phyloP scores from a whole-genome alignment of 148 eudicot genomes.

The Rhododendron ferrugineum region DNA sequence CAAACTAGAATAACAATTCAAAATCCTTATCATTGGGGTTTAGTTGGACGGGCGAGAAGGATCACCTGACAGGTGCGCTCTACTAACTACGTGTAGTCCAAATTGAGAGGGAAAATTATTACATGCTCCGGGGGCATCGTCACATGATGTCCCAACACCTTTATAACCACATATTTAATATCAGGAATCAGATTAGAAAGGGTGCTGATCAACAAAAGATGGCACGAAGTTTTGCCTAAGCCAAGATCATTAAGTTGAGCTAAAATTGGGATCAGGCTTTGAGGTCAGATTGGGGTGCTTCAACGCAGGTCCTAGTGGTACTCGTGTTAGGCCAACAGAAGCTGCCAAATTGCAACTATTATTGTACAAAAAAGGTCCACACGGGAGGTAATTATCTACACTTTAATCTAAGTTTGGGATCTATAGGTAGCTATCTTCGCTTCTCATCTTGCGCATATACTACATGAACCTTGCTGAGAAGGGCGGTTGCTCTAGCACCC shows the following conservation, averaged over 20 bases:
- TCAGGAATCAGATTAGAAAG: not conserved
- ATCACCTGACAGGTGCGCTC: not conserved
- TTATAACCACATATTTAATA: not conserved
- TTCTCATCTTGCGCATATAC: not conserved
- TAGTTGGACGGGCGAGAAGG: not conserved
- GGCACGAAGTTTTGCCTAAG: not conserved
- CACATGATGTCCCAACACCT: not conserved
- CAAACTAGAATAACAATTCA: not conserved
- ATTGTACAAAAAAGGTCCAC: not conserved
- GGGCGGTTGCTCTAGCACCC: not conserved
- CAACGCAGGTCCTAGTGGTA: not conserved
- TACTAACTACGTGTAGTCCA: not conserved
- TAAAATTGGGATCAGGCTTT: not conserved
- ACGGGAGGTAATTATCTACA: not conserved
- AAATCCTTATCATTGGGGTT: not conserved
- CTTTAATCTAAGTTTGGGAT: not conserved
- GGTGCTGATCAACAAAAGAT: not conserved
- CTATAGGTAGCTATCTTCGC: not conserved
- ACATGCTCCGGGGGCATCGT: not conserved
- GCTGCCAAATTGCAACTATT: not conserved
- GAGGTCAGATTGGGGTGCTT: not conserved
- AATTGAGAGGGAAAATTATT: not conserved
- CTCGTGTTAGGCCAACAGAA: not conserved
- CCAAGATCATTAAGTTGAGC: not conserved
- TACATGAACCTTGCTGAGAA: not conserved